Percentiles rank a stretch among this genome's conserved stretches.
phyloP scores from a whole-genome alignment of 257 asterid genomes.

The Solanum chaucha region DNA sequence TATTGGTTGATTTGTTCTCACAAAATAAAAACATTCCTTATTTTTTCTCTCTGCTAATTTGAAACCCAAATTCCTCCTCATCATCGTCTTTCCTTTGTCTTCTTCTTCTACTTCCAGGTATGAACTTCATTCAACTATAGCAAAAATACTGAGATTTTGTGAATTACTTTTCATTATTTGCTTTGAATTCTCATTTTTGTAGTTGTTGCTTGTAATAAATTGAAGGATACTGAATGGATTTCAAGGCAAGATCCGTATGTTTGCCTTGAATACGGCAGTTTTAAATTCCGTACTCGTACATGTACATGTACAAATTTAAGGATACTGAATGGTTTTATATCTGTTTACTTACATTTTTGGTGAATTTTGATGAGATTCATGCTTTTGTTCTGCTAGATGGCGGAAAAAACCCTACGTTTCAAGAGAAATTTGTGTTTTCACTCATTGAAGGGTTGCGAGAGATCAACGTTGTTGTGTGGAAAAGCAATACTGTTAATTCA shows the following conservation, averaged over 20 bases:
- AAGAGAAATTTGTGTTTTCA: conserved; percentile 73
- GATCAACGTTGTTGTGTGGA: conserved; percentile 59
- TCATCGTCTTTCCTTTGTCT: background rate
- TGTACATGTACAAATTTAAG: conserved; percentile 46
- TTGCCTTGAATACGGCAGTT: conserved; percentile 64
- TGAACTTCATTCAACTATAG: background rate
- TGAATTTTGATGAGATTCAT: background rate
- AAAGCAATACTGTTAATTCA: conserved; percentile 71
- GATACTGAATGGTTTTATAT: background rate
- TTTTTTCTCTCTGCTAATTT: background rate
- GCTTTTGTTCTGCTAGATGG: conserved; percentile 39
- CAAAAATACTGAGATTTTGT: background rate
- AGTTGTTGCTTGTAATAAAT: conserved; percentile 69
- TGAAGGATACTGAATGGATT: conserved; percentile 3
- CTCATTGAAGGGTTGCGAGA: conserved; percentile 84
- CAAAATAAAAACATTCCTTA: background rate
- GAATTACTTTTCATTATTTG: background rate
- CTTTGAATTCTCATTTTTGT: conserved; percentile 1
- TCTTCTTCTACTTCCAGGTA: conserved; percentile 36
- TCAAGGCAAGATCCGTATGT: conserved; percentile 99
- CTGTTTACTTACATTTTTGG: background rate
- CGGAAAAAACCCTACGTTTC: conserved; percentile 82
- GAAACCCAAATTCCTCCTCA: background rate
- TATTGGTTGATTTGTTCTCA: background rate
- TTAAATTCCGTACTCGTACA: conserved; percentile 73